Evolutionary conservation across 768 basidiomycete genomes (phyloP), one percentile per base, ranked within the genome.

Genomic region (Agrocybe chaxingu): DNA sequence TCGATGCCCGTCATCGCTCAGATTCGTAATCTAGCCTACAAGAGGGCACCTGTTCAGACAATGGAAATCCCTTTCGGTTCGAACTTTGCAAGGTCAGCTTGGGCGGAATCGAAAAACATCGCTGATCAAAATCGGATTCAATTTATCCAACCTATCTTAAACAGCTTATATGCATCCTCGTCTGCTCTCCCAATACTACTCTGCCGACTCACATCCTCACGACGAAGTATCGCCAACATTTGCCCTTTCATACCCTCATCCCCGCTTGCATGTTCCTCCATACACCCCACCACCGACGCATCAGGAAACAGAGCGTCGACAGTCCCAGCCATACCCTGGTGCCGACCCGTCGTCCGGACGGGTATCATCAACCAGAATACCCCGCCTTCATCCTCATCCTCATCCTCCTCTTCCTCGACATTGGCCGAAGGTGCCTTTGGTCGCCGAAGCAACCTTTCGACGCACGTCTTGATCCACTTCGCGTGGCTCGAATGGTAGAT

Each of bases 351-450:
- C 34, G 74, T 73, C n/a, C 91, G 77, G 41, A 86, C 58, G 0
- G 89, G 82, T 32, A 89, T 78, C 50, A 88, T 81, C 62, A 92
- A 70, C 80, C 87, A 89, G 63, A 92, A 88, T 3, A 80, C 71
- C 1, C 83, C 81, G 8, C 65, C 68, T 8, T 30, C 57, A 53
- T 44, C 1, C 16, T 16, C 16, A 16, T 16, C 1, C 16, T 16
- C 16, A 1, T 16, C 16, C 16, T 16, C 44, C 48, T 30, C 24
- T 24, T 24, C 24, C 24, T 24, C 24, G 5, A 3, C 24, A 1
- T 1, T 24, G 5, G 2, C 53, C 10, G 45, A 38, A 30, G 39
- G 36, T 9, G 50, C 30, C 31, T 56, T 45, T 32, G 52, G 73
- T 5, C 61, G 64, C 4, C 52, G 44, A 8, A 92, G 72, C 39